phyloP scores from a whole-genome alignment of 2,329 filamentous ascomycete species.

The Botrytis tulipae region DNA sequence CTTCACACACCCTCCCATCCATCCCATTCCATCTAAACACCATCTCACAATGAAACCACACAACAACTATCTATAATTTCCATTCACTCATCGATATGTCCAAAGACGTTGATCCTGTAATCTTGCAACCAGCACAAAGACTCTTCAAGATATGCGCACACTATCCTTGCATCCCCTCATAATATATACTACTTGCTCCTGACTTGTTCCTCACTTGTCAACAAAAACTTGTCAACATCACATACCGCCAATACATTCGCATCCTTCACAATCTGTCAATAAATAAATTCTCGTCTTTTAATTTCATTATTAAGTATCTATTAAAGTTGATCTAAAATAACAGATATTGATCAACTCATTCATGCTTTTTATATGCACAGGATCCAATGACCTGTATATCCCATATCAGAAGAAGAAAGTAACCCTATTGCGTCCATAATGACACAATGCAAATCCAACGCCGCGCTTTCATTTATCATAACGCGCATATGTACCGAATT shows the following conservation, averaged over 20 bases:
- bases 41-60: not conserved
- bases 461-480: slow-evolving; percentile 30
- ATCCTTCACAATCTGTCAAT: not conserved
- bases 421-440: slow-evolving; percentile 2
- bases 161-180: not conserved
- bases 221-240: not conserved
- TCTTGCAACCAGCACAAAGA: not conserved
- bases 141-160: not conserved
- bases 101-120: not conserved
- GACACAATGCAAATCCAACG: slow-evolving; percentile 22
- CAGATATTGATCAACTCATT: slow-evolving; percentile 4
- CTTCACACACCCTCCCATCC: not conserved
- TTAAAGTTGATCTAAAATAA: slow-evolving; percentile 3
- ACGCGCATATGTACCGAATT: slow-evolving; percentile 27
- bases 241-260: not conserved
- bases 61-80: not conserved
- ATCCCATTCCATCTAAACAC: not conserved
- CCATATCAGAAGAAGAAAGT: not conserved
- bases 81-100: not conserved
- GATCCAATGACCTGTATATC: slow-evolving; percentile 4
- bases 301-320: not conserved
- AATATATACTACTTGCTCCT: not conserved
- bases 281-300: not conserved
- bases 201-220: not conserved
- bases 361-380: slow-evolving; percentile 5